Evolutionary conservation across 257 asterid species (phyloP).

Genomic region (Perilla frutescens): DNA sequence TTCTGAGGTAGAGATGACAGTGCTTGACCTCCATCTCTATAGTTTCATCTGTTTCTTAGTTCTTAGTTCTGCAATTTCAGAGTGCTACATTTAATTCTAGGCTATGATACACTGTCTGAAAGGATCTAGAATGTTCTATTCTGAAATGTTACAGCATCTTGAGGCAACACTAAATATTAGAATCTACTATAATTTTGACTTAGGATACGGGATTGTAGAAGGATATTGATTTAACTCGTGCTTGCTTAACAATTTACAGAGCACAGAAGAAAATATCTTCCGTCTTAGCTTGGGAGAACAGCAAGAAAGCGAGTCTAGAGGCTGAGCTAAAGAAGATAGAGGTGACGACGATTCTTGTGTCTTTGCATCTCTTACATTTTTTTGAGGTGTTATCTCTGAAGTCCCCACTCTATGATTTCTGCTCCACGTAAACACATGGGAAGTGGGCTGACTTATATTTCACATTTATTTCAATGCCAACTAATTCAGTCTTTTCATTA

Average conservation of each 20-base stretch:
- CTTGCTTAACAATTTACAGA: too few species aligned
- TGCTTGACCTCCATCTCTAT: too few species aligned
- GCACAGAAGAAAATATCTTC: too few species aligned
- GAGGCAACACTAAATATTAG: neutral
- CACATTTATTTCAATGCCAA: conserved; percentile 24
- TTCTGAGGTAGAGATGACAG: too few species aligned
- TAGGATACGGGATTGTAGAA: neutral
- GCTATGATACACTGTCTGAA: neutral
- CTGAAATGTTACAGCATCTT: neutral
- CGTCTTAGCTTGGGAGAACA: too few species aligned
- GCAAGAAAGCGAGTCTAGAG: too few species aligned
- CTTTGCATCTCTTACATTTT: too few species aligned
- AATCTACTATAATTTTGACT: neutral
- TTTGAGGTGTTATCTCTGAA: neutral
- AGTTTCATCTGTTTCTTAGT: too few species aligned
- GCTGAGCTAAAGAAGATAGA: too few species aligned
- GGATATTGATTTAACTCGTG: too few species aligned
- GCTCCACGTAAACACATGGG: conserved; percentile 7
- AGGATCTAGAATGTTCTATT: neutral
- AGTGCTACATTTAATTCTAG: neutral
- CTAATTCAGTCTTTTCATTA: conserved; percentile 8
- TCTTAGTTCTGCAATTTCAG: neutral
- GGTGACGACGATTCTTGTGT: too few species aligned
- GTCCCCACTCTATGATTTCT: neutral
- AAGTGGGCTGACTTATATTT: conserved; percentile 1